Evolutionary conservation across 2,329 filamentous ascomycete genomes (phyloP).

Genomic region (Microdochium nivale): DNA sequence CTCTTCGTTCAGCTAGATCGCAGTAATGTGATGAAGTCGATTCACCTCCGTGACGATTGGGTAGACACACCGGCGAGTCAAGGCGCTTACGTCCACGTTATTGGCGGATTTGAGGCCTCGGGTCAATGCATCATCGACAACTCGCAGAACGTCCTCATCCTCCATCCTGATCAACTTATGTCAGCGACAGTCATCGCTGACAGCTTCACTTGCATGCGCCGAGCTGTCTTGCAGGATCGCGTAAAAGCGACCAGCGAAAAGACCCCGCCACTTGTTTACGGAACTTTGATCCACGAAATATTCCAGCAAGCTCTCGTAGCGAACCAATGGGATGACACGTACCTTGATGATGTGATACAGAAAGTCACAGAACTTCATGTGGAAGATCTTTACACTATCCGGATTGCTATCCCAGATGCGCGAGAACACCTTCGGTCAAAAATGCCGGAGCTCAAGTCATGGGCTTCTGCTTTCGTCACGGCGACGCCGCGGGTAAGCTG

Average conservation of each 20-base stretch:
- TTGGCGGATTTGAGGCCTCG: constrained; percentile 61
- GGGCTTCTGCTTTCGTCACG: constrained; percentile 76
- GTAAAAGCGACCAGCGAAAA: constrained; percentile 83
- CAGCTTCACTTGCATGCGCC: constrained; percentile 83
- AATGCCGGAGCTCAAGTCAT: constrained; percentile 70
- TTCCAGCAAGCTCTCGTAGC: constrained; percentile 84
- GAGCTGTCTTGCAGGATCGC: constrained; percentile 88
- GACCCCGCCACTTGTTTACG: constrained; percentile 77
- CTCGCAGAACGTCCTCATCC: constrained; percentile 71
- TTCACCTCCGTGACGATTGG: constrained; percentile 82
- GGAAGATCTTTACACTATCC: constrained; percentile 84
- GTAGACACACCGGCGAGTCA: constrained; percentile 66
- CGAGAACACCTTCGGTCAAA: constrained; percentile 75
- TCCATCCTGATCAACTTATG: constrained; percentile 92
- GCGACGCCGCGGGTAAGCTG: constrained; percentile 55
- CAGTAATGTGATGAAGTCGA: constrained; percentile 53
- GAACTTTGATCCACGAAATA: constrained; percentile 87
- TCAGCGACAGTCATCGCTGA: constrained; percentile 95
- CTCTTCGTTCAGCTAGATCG: constrained; percentile 75
- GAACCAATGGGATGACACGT: constrained; percentile 70
- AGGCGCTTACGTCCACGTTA: constrained; percentile 77
- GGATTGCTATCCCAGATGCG: constrained; percentile 63
- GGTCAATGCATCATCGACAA: constrained; percentile 81
- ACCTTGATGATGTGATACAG: constrained; percentile 59
- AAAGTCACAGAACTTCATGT: constrained; percentile 66